These are phyloP conservation scores for Pichia cephalocereana DNA, from an alignment of 805 yeast species.

Conservation along the genomic window DNA sequence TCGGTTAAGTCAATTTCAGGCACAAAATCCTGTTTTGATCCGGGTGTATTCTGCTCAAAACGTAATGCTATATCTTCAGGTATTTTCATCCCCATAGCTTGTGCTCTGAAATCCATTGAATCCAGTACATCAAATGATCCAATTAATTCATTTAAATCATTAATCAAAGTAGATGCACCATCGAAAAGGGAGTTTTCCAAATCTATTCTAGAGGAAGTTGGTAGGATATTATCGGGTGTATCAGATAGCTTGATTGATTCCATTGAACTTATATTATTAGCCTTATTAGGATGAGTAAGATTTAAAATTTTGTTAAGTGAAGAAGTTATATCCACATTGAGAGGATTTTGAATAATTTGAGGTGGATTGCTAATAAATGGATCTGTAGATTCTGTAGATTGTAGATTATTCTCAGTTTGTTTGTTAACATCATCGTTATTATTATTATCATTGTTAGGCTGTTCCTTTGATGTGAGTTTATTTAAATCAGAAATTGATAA, in stretches of 20 bases:
- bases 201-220: slow-evolving; percentile 8
- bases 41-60: neutral
- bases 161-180: slow-evolving; percentile 28
- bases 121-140: slow-evolving; percentile 22
- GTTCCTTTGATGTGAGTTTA: neutral
- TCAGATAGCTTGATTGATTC: too few relatives aligned
- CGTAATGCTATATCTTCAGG: neutral
- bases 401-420: too few relatives aligned
- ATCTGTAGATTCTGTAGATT: slow-evolving; percentile 1
- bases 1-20: too few relatives aligned
- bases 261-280: too few relatives aligned
- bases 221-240: too few relatives aligned
- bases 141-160: slow-evolving; percentile 28
- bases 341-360: slow-evolving; percentile 17
- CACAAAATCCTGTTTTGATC: too few relatives aligned
- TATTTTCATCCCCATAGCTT: neutral
- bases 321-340: neutral
- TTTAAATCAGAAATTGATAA: neutral
- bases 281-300: too few relatives aligned
- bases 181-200: slow-evolving; percentile 24
- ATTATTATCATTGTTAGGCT: neutral
- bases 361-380: slow-evolving; percentile 13
- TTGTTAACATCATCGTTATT: neutral
- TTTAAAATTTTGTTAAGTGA: neutral
- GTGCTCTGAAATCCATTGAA: slow-evolving; percentile 2